Evolutionary conservation across 176 grass and related monocot species (phyloP), one percentile per base, ranked within the genome.

Genomic region (Oryza meridionalis): DNA sequence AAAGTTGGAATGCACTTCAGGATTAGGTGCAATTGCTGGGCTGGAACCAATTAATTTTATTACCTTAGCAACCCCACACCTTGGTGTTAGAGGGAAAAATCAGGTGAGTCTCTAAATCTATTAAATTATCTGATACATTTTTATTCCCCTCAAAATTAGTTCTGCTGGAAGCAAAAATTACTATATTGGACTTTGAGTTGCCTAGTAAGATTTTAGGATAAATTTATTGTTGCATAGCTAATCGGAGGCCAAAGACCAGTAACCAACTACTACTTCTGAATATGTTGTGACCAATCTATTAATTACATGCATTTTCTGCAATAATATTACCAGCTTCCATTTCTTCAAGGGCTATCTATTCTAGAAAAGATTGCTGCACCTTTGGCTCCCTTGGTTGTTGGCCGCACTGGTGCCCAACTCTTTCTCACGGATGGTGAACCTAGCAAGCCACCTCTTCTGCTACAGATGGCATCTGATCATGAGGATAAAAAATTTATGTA

Each of bases 41-140:
- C 82, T 97, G 82, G 84, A 92, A 73, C 92, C 95, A 35, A 92
- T 91, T 38, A 94, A 84, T 78, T 90, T 97, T 79, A 86, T 97
- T 81, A 97, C 95, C 44, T 87, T 97, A 58, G 95, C 92, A 86
- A 97, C 95, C 50, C 95, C 95, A 81, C 95, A 97, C 89, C 92
- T 97, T 84, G 95, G 92, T 73, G 92, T 94, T 81, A 88, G 92
- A 91, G 95, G 95, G 46, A 97, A 92, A 87, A 94, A 89, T 74
- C 95, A 97, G 88, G 95, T 97, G 75, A 9, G 37, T 61, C 33
- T 58, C 65, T 24, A 67, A 55, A 70, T 31, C 12, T 64, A 2
- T 31, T 21, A 32, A 58, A n/a, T 45, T 83, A 44, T 50, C 44
- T 71, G 32, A 33, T 64, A 63, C 37, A 14, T 25, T 75, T 46